These are phyloP conservation scores for Candida multigemmis DNA, from an alignment of 805 yeast genomes.

Conservation along the genomic window DNA sequence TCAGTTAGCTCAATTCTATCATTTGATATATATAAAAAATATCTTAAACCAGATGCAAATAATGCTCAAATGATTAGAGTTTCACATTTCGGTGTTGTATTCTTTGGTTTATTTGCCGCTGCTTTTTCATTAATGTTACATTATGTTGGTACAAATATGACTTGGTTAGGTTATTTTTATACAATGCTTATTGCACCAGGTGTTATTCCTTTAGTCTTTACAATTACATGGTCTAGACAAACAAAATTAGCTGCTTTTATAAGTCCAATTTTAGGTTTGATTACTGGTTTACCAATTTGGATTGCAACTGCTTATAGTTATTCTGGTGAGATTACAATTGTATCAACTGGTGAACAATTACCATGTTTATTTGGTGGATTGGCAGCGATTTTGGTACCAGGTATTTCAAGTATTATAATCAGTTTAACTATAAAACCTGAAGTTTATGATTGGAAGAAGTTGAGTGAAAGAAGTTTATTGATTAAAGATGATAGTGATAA, in stretches of 20 bases:
- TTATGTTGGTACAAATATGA: slow-evolving; percentile 17
- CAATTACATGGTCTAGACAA: slow-evolving; percentile 25
- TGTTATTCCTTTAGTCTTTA: slow-evolving; percentile 23
- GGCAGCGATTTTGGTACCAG: slow-evolving; percentile 23
- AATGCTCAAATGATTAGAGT: slow-evolving; percentile 31
- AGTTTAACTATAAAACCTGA: slow-evolving; percentile 16
- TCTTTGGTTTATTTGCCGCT: slow-evolving; percentile 25
- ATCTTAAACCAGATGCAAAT: slow-evolving; percentile 32
- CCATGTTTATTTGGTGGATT: slow-evolving; percentile 26
- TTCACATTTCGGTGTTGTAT: slow-evolving; percentile 34
- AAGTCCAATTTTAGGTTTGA: slow-evolving; percentile 21
- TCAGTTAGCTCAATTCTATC: slow-evolving; percentile 33
- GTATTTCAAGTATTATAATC: slow-evolving; percentile 14
- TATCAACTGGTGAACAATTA: slow-evolving; percentile 17
- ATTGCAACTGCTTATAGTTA: slow-evolving; percentile 16
- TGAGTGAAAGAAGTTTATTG: slow-evolving; percentile 11
- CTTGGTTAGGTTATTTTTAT: slow-evolving; percentile 23
- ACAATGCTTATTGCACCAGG: slow-evolving; percentile 32
- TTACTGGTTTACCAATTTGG: slow-evolving; percentile 22
- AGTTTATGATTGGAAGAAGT: slow-evolving; percentile 18
- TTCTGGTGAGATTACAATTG: slow-evolving; percentile 16
- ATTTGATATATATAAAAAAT: slow-evolving; percentile 38
- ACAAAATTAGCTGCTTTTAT: slow-evolving; percentile 17
- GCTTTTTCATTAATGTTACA: slow-evolving; percentile 28
- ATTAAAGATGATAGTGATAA: slow-evolving; percentile 7